Percentiles rank a stretch among this genome's conserved stretches.
Evolutionary conservation across 2,329 filamentous ascomycete genomes (phyloP).

Genomic region (Meredithiella fracta): DNA sequence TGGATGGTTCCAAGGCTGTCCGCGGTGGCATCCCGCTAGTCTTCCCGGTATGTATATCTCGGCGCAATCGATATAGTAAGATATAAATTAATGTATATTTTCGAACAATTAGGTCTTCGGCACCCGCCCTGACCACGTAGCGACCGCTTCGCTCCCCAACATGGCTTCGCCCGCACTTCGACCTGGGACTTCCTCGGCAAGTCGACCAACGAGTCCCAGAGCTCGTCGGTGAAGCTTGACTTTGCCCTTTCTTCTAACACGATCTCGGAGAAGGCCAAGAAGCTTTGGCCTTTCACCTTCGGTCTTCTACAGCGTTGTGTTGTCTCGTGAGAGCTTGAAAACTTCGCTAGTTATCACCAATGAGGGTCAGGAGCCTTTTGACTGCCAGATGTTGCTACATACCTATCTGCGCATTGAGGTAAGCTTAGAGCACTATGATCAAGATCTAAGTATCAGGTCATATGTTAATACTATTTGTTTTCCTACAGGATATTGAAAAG

Average conservation of each 20-base stretch:
- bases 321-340: conserved; percentile 56
- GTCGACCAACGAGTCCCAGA: conserved; percentile 35
- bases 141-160: conserved; percentile 75
- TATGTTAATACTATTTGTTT: not conserved
- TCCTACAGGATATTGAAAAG: conserved; percentile 60
- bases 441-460: not conserved
- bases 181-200: conserved; percentile 92
- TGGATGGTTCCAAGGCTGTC: conserved; percentile 81
- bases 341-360: conserved; percentile 82
- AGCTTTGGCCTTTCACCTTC: conserved; percentile 75
- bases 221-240: conserved; percentile 70
- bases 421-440: conserved; percentile 21
- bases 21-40: conserved; percentile 84
- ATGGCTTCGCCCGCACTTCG: conserved; percentile 82
- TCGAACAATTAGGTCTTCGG: conserved; percentile 55
- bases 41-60: conserved; percentile 53
- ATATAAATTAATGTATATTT: not conserved
- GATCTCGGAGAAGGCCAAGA: conserved; percentile 49
- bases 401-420: conserved; percentile 76
- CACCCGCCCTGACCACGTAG: conserved; percentile 55
- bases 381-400: conserved; percentile 83
- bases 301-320: conserved; percentile 82
- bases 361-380: conserved; percentile 64
- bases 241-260: conserved; percentile 71
- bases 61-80: no score